Evolutionary conservation across 2,329 filamentous ascomycete genomes (phyloP), one percentile per base, ranked within the genome.

Genomic region (Pestalotiopsis sp.): DNA sequence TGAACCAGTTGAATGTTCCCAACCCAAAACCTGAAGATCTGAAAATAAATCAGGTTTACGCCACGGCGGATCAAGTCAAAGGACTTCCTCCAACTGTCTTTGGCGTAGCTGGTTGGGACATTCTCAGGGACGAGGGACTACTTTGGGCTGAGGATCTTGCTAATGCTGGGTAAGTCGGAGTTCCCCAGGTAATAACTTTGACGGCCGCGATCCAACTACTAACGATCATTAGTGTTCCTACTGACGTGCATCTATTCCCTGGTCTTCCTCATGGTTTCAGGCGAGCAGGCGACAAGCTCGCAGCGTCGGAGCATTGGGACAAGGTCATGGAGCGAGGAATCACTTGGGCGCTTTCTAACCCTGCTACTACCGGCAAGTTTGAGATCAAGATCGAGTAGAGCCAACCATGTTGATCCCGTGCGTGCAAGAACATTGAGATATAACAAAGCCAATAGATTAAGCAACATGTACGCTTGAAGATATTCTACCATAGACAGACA

Each of bases 21-120:
- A 64, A 71, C 0, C 71, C 75, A 1, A 69, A 76, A 2, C 74
- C 69, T 3, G 65, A 71, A 0, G 82, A 86, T 71, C 71, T 74
- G 0, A 75, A 75, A 17, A 69, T 84, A 13, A 86, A 80, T 65
- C 83, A 82, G 2, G 82, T 80, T 1, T 77, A 79, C 6, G 67
- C 65, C 41, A 70, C 59, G 12, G 23, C 57, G 23, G 65, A 65
- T 2, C 59, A 69, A 36, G 68, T 65, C 13, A 17, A 60, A 2
- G 65, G 65, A 9, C 49, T 69, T 23, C 68, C 68, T 25, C 68
- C 68, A 1, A 69, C 68, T 5, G 66, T 67, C 2, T 65, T 69
- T 38, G 68, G 68, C 2, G 64, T 69, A 36, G 61, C 65, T 17
- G 66, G 66, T 20, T 27, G 64, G 41, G 66, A 68, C 45, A 49